These are phyloP conservation scores for Eimeria zaria DNA, from an alignment of 169 alveolate genomes.

Conservation along the genomic window DNA sequence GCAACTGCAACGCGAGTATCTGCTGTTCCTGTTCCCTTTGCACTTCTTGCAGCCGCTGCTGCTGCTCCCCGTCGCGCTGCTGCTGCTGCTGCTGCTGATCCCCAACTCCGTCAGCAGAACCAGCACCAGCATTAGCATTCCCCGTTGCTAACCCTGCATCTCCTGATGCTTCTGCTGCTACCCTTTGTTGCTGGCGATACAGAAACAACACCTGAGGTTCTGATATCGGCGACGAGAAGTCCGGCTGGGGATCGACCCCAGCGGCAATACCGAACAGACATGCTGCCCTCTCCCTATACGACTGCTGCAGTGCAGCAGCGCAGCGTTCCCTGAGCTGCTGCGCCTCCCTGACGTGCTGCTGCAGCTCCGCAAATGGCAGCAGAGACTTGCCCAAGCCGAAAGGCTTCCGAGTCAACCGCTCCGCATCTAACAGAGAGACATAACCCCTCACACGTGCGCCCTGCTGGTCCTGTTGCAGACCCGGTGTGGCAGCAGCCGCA, in stretches of 20 bases:
- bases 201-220: conserved; percentile 66
- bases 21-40: conserved; percentile 39
- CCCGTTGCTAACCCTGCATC: neutral
- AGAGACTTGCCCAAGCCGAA: conserved; percentile 78
- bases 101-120: neutral
- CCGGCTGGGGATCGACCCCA: conserved; percentile 73
- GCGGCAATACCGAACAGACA: conserved; percentile 82
- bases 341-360: conserved; percentile 59
- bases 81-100: conserved; percentile 50
- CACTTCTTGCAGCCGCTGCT: conserved; percentile 36
- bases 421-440: conserved; percentile 75
- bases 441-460: conserved; percentile 53
- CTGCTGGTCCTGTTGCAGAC: conserved; percentile 50
- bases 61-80: conserved; percentile 17
- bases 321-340: conserved; percentile 71
- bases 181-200: conserved; percentile 53
- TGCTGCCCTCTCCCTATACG: conserved; percentile 79
- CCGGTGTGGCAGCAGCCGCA: conserved; percentile 26
- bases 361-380: conserved; percentile 72
- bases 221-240: conserved; percentile 41
- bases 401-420: conserved; percentile 71
- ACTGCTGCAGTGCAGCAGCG: conserved; percentile 78
- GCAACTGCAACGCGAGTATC: conserved; percentile 69
- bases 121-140: neutral
- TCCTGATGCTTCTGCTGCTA: conserved; percentile 54